phyloP scores from a whole-genome alignment of 306 rosid species.

The Medicago arabica region DNA sequence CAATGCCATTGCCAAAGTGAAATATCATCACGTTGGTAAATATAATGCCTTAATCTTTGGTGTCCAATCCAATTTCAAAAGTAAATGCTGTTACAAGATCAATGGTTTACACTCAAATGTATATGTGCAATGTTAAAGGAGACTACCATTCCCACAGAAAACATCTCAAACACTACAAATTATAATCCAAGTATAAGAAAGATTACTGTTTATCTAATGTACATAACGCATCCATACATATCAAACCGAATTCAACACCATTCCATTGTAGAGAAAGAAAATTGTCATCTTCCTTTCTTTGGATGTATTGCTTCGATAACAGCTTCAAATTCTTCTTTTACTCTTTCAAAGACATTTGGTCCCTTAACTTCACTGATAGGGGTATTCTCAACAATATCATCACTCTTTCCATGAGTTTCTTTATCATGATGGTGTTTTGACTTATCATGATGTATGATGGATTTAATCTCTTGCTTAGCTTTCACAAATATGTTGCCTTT shows the following conservation, averaged over 20 bases:
- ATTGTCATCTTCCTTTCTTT: conserved; percentile 48
- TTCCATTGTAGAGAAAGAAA: conserved; percentile 35
- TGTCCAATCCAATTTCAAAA: no score
- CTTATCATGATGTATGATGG: conserved; percentile 55
- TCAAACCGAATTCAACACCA: conserved; percentile 34
- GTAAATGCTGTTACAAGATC: no score
- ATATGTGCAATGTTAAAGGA: no score
- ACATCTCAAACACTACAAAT: no score
- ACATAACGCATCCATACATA: conserved; percentile 26
- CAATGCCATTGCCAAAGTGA: no score
- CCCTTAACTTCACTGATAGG: conserved; percentile 63
- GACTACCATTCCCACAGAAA: no score
- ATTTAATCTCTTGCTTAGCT: conserved; percentile 63
- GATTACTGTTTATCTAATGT: background rate
- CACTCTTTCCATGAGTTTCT: conserved; percentile 72
- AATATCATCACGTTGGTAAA: no score
- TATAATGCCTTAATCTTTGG: no score
- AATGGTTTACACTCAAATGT: no score
- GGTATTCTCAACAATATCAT: conserved; percentile 65
- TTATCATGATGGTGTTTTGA: conserved; percentile 54
- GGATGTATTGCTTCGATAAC: conserved; percentile 61
- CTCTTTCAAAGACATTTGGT: conserved; percentile 66
- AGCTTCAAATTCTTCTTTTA: conserved; percentile 81
- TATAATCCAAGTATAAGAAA: no score
- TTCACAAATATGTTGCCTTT: conserved; percentile 43